phyloP scores from a whole-genome alignment of 2,329 filamentous ascomycete species.

The Cladophialophora bantiana region DNA sequence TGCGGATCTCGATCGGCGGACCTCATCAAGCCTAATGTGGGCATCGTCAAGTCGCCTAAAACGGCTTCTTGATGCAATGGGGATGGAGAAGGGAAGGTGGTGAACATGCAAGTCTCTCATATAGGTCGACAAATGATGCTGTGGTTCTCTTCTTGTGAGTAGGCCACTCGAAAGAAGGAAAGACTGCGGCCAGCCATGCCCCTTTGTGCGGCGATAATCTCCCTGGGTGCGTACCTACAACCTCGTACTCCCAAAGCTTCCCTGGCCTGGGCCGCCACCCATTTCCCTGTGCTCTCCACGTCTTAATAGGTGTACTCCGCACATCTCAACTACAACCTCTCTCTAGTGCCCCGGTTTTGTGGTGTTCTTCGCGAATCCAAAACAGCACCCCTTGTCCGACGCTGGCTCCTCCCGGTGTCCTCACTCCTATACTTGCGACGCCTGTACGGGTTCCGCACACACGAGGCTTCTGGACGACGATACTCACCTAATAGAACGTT shows the following conservation, averaged over 20 bases:
- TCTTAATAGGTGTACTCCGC: not conserved
- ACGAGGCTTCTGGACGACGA: not conserved
- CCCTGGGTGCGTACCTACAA: no score
- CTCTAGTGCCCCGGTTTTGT: not conserved
- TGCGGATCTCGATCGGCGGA: not conserved
- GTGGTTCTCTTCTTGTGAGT: not conserved
- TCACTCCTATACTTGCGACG: no score
- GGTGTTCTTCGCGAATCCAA: not conserved
- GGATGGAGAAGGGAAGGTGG: not conserved
- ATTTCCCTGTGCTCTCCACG: not conserved
- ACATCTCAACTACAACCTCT: not conserved
- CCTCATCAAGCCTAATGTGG: not conserved
- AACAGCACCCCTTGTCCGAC: not conserved
- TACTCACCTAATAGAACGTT: not conserved
- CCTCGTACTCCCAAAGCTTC: no score
- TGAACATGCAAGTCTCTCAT: not conserved
- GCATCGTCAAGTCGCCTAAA: not conserved
- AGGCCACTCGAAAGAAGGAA: not conserved
- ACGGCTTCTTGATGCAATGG: not conserved
- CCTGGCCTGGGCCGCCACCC: not conserved
- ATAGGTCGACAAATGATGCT: not conserved
- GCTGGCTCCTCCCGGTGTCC: no score
- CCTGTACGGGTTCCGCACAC: no score
- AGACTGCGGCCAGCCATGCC: conserved; percentile 2
- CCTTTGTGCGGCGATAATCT: not conserved